These are phyloP conservation scores for Cadophora sp. DNA, from an alignment of 2,329 filamentous ascomycete genomes.

Conservation along the genomic window DNA sequence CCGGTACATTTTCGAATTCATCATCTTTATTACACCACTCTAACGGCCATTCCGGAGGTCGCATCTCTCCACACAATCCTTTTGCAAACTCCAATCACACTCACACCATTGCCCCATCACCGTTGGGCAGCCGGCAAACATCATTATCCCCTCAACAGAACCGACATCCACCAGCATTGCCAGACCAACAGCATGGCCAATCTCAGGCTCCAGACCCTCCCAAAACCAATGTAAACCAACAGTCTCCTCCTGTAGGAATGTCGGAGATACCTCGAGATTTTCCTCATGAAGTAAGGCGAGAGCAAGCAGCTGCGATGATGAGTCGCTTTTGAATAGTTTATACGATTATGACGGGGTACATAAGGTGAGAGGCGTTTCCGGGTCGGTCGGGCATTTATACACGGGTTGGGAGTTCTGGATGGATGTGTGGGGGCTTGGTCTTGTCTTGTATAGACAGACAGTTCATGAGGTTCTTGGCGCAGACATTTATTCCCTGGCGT, in stretches of 20 bases:
- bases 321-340: conserved; percentile 39
- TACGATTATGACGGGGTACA: conserved; percentile 40
- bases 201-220: conserved; percentile 18
- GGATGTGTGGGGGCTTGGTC: conserved; percentile 16
- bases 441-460: conserved; percentile 34
- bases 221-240: conserved; percentile 36
- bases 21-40: conserved; percentile 38
- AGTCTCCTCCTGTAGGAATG: conserved; percentile 30
- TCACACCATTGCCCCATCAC: conserved; percentile 44
- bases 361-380: conserved; percentile 37
- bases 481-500: conserved; percentile 14
- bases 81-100: conserved; percentile 40
- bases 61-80: conserved; percentile 44
- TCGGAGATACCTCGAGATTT: conserved; percentile 37
- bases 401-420: conserved; percentile 34
- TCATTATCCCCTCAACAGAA: conserved; percentile 44
- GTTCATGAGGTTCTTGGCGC: conserved; percentile 32
- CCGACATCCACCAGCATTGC: conserved; percentile 31
- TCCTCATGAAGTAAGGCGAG: conserved; percentile 37
- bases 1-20: conserved; percentile 45
- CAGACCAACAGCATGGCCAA: conserved; percentile 33
- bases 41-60: conserved; percentile 39
- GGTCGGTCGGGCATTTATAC: conserved; percentile 21
- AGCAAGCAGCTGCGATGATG: conserved; percentile 37
- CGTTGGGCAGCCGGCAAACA: conserved; percentile 44